Evolutionary conservation across 371 early-diverging fungal species (phyloP), one percentile per base, ranked within the genome.

Genomic region (Apophysomyces sp.): DNA sequence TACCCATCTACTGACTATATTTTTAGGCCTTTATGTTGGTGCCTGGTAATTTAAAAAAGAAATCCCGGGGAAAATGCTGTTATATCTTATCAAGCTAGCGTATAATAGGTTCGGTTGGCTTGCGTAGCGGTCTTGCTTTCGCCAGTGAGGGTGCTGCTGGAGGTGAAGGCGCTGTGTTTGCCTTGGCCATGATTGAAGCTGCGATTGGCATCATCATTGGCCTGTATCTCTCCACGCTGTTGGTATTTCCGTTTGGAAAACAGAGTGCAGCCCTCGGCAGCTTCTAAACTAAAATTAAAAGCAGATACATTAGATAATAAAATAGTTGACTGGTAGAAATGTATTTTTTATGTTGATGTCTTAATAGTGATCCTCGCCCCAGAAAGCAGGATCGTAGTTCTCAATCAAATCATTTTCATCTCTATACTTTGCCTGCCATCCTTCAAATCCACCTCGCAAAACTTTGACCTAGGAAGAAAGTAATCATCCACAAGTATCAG

Each of bases 371-470:
- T 44, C 49, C 49, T 44, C 49, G 0, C 21, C 67, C 91, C 89
- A 90, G 21, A 81, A 67, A 24, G 80, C 73, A 1, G 68, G 65
- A 59, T 87, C 73, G 63, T 88, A 89, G 53, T 86, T 82, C 63
- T 87, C 90, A 1, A 90, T 73, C 64, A 93, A 63, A 32, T 72
- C 71, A 24, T 72, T 65, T 52, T 89, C 81, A 16, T 78, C 62
- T 55, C 74, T 80, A 66, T 86, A 80, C 53, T 74, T 65, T 6
- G 58, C 63, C 61, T 91, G 89, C 92, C 92, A 93, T 8, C 80
- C 78, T 27, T 76, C 80, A 66, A 93, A 90, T 34, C 94, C 94
- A 36, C 89, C 87, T 31, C 87, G 65, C 28, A 93, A 69, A 2
- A 92, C 83, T 28, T 78, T 79, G 26, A 93, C 82, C 74, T 89